A percentile compares a stretch with the other conserved stretches of the same genome.
Conservation (phyloP, 2,329 filamentous ascomycete species). For the Colletotrichum sp. region DNA sequence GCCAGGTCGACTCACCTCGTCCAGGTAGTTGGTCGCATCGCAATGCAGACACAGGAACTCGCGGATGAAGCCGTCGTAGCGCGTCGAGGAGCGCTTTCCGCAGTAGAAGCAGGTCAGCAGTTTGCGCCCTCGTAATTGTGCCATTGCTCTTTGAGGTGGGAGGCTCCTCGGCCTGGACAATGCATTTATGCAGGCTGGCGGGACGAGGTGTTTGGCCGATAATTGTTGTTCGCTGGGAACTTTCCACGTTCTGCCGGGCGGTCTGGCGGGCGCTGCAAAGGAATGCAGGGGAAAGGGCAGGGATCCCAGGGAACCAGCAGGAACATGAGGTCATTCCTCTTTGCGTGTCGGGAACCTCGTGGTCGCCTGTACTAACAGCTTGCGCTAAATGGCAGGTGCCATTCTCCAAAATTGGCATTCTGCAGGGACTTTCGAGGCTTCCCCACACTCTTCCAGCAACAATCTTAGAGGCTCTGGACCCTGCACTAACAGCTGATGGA, state of each 20-base stretch:
- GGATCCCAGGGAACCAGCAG: background rate
- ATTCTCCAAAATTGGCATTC: background rate
- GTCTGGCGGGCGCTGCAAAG: constrained; percentile 22
- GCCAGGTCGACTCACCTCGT: constrained; percentile 65
- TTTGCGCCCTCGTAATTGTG: constrained; percentile 43
- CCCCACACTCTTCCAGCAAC: background rate
- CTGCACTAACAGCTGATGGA: background rate
- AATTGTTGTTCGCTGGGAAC: constrained; percentile 19
- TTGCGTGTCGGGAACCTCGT: background rate
- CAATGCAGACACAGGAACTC: constrained; percentile 80
- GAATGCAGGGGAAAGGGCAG: constrained; percentile 9
- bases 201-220: background rate
- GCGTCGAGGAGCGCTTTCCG: constrained; percentile 67
- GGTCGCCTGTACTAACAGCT: background rate
- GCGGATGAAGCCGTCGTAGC: constrained; percentile 61
- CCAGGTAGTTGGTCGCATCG: constrained; percentile 87
- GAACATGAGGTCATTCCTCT: constrained; percentile 16
- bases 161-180: constrained; percentile 7
- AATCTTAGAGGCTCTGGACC: background rate
- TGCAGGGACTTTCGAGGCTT: background rate
- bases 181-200: constrained; percentile 22
- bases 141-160: constrained; percentile 38
- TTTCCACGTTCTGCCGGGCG: constrained; percentile 40
- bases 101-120: constrained; percentile 84
- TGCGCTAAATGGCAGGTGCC: background rate